Evolutionary conservation across 768 basidiomycete genomes (phyloP).

Genomic region (Paxillus ammoniavirescens): DNA sequence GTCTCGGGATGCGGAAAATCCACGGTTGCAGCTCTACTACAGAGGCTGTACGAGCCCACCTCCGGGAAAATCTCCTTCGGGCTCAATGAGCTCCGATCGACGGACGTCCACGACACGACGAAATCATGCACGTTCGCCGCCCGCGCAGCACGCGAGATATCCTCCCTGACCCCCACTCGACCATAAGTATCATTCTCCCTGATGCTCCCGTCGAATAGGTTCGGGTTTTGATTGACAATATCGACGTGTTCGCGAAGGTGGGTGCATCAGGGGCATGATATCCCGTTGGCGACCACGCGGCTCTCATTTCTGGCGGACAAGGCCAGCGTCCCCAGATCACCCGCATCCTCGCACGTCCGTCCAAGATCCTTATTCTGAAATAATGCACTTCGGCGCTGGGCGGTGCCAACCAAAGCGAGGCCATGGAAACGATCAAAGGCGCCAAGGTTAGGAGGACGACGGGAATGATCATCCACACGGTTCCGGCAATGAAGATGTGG

Average conservation of each 20-base stretch:
- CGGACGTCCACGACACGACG: conserved; percentile 66
- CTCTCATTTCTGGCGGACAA: conserved; percentile 91
- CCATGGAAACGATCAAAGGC: conserved; percentile 70
- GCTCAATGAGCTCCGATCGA: conserved; percentile 44
- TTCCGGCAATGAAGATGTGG: no score
- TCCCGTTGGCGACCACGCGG: conserved; percentile 88
- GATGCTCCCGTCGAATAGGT: conserved; percentile 86
- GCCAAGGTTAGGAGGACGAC: conserved; percentile 42
- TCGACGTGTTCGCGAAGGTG: conserved; percentile 83
- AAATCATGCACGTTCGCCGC: conserved; percentile 87
- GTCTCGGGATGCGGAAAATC: conserved; percentile 93
- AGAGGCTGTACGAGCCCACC: conserved; percentile 83
- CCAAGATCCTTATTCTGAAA: conserved; percentile 79
- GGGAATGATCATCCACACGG: no score
- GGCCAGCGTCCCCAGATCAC: conserved; percentile 93
- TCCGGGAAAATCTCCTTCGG: conserved; percentile 64
- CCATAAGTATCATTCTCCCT: conserved; percentile 85
- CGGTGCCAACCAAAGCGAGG: conserved; percentile 75
- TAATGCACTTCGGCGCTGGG: conserved; percentile 94
- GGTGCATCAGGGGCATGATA: conserved; percentile 87
- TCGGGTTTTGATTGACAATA: conserved; percentile 84
- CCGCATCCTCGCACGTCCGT: conserved; percentile 73
- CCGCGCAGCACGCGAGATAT: conserved; percentile 69
- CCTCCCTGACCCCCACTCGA: conserved; percentile 48
- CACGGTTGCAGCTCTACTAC: conserved; percentile 82